Base-by-base conservation (phyloP, 2,329 filamentous ascomycete genomes). In the Stachybotrys chartarum region DNA sequence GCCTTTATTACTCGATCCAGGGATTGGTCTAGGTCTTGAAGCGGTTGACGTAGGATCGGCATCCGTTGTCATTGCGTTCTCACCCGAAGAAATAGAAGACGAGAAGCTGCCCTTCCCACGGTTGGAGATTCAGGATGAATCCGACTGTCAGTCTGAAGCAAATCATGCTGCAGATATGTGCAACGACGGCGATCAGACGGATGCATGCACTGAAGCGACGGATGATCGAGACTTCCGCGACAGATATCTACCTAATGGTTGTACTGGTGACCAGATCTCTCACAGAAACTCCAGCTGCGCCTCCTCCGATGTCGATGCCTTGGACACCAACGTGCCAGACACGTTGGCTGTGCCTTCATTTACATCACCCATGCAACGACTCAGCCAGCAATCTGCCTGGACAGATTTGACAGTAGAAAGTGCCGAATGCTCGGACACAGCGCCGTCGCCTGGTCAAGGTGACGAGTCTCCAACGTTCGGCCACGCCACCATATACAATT, bases 391-490 rank as follows among this genome's bases (percentile, higher is more conserved):
- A 54, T 83, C 81, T 1, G 72, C 75, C n/a, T 85, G 82, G 82
- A 84, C 82, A 30, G 81, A 85, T 62, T 78, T 80, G 57, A 82
- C 81, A 0, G 70, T 84, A 10, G 79, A 80, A 16, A 83, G 79
- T 56, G 74, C 71, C 18, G 78, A 80, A 57, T 60, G 59, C n/a
- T 69, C 70, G 12, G 67, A 69, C 46, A 58, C 54, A 10, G 59
- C 61, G 16, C 63, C 60, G 50, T 69, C 69, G 7, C 63, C 68
- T 16, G 65, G 60, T 18, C 58, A 61, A 14, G 61, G 64, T 44
- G 58, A 64, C 24, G 67, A 67, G 46, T 62, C 63, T 35, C 61
- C 63, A 3, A 58, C 64, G 7, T 68, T 62, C 53, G 66, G 68
- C 16, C 65, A 72, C 58, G 66, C 64, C 31, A 71, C 68, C 31